A percentile compares a stretch with the other conserved stretches of the same genome.
Conservation (phyloP, 768 basidiomycete genomes). For the Russula ochroleuca region DNA sequence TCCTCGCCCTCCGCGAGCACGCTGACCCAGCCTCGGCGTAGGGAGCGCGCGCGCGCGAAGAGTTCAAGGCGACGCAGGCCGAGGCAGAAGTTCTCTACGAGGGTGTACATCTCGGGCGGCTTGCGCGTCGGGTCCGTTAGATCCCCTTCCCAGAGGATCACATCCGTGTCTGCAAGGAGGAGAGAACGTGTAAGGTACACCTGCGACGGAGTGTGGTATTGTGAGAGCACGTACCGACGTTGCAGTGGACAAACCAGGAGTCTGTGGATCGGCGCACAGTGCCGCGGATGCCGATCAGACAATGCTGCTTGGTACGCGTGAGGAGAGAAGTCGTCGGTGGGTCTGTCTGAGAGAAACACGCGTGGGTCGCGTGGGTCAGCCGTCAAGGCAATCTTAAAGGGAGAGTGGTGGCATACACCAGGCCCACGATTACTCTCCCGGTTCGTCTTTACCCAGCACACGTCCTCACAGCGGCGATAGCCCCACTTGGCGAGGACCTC, state of each 20-base stretch:
- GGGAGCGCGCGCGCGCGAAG: conserved; percentile 64
- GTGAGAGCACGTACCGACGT: conserved; percentile 63
- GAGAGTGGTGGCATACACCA: conserved; percentile 47
- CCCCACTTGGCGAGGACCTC: conserved; percentile 94
- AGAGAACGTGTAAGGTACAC: not conserved
- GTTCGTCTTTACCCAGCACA: conserved; percentile 98
- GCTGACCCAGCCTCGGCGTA: conserved; percentile 92
- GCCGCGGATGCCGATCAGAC: conserved; percentile 94
- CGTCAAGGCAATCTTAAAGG: not conserved
- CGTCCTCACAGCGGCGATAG: conserved; percentile 90
- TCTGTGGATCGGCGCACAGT: conserved; percentile 94
- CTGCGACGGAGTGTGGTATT: not conserved
- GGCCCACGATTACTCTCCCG: conserved; percentile 64
- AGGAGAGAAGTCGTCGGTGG: conserved; percentile 81
- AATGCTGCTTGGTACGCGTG: conserved; percentile 91
- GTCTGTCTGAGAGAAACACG: conserved; percentile 52
- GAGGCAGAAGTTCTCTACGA: conserved; percentile 97
- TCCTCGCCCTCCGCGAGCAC: conserved; percentile 64
- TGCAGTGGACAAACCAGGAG: conserved; percentile 96
- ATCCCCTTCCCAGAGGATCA: conserved; percentile 96
- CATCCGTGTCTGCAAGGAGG: conserved; percentile 72
- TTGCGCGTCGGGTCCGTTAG: conserved; percentile 74
- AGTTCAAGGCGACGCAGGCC: conserved; percentile 88
- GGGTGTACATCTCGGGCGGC: conserved; percentile 92
- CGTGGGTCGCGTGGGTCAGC: not conserved